Percentiles rank a stretch among this genome's conserved stretches.
Evolutionary conservation across 2,329 filamentous ascomycete species (phyloP).

Genomic region (Penicillium italicum): DNA sequence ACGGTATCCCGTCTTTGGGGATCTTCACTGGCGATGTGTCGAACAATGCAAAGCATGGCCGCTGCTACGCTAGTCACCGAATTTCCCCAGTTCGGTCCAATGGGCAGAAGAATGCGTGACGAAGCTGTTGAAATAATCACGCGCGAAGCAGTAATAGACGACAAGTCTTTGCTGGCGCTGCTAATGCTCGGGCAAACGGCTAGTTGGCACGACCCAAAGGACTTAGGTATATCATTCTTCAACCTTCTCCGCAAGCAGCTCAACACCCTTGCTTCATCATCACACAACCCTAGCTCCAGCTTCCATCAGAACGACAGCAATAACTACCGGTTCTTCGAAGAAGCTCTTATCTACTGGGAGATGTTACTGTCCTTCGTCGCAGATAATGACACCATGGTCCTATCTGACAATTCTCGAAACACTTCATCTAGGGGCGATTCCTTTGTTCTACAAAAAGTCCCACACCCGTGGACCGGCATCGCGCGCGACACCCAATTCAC

Average conservation of each 20-base stretch:
- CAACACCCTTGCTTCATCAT: constrained; percentile 37
- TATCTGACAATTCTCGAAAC: constrained; percentile 18
- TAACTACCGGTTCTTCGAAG: constrained; percentile 54
- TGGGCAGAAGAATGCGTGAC: constrained; percentile 51
- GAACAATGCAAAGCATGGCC: constrained; percentile 62
- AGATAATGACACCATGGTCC: constrained; percentile 38
- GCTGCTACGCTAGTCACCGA: constrained; percentile 59
- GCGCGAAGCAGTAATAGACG: constrained; percentile 47
- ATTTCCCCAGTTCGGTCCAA: constrained; percentile 52
- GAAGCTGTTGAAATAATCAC: constrained; percentile 53
- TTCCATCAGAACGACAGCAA: constrained; percentile 29
- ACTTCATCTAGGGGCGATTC: constrained; percentile 25
- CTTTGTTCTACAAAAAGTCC: constrained; percentile 34
- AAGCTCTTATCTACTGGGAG: constrained; percentile 57
- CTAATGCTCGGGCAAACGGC: constrained; percentile 59
- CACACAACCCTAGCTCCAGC: constrained; percentile 2
- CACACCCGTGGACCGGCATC: constrained; percentile 41
- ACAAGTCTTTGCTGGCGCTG: constrained; percentile 55
- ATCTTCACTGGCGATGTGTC: constrained; percentile 57
- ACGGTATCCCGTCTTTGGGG: constrained; percentile 57
- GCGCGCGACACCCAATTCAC: constrained; percentile 37
- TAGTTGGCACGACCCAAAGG: constrained; percentile 57
- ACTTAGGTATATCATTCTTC: constrained; percentile 54
- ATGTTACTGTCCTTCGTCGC: constrained; percentile 56
- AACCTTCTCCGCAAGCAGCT: constrained; percentile 43